Evolutionary conservation across 2,329 filamentous ascomycete genomes (phyloP), one percentile per base, ranked within the genome.

Genomic region (Neopestalotiopsis sp.): DNA sequence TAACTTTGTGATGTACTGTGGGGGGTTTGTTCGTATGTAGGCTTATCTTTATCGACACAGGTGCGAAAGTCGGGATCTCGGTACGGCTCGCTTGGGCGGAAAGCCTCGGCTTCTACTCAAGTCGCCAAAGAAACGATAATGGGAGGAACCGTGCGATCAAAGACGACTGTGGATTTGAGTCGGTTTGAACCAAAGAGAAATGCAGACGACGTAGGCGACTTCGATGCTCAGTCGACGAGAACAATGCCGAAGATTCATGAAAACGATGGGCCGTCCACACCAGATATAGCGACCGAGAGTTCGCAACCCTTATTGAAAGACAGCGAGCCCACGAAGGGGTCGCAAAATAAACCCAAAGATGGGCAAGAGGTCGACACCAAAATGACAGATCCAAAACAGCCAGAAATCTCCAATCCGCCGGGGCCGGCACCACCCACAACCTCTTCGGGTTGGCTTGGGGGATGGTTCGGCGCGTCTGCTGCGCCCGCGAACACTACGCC

Each of bases 61-160:
- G 78, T 85, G 49, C 84, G 82, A 69, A 88, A 88, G 75, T 79
- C 84, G 9, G 82, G 82, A 62, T 90, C 88, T 76, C 91, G 89
- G 89, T 91, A 91, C 76, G 87, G 88, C 66, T 88, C 89, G 87
- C 86, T 88, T 20, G 82, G 86, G 38, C 91, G 91, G 74, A 68
- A 68, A 52, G 86, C 89, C 6, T 80, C 82, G 17, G 84, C 89
- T 34, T 91, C 88, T 9, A 90, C 86, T 5, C 87, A 89, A 65
- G 81, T 91, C 59, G 88, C 88, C 3, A 84, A 83, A 71, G 89
- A 91, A 76, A 88, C 86, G 13, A 90, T 91, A 34, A 78, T 88
- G 60, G 89, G 88, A 38, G 87, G 85, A 62, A 88, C 86, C 2
- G 78, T 85, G 62, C 84, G 83, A 68, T 80, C 86, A 1, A 80